Evolutionary conservation across 23 red algal genomes (phyloP).

Genomic region (Agarophyton chilense): DNA sequence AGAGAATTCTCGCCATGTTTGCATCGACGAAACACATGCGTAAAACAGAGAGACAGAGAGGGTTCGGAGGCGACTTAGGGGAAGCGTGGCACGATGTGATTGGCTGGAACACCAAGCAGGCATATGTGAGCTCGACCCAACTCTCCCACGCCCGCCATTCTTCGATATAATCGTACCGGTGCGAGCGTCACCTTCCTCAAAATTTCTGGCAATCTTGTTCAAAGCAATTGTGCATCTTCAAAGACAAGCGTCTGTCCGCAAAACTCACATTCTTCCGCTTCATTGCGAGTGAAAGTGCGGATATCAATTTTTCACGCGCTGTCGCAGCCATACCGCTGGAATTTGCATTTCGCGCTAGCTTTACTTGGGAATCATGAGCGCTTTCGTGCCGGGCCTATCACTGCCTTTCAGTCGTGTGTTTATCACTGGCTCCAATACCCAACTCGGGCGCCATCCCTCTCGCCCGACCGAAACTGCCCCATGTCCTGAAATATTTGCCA

Average conservation of each 20-base stretch:
- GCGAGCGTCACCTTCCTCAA: background rate
- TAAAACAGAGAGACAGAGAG: too few relatives aligned
- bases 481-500: slow-evolving; percentile 15
- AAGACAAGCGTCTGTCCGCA: too few relatives aligned
- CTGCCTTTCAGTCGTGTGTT: slow-evolving; percentile 20
- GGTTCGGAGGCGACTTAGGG: too few relatives aligned
- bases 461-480: background rate
- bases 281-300: too few relatives aligned
- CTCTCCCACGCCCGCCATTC: background rate
- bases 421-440: slow-evolving; percentile 23
- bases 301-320: background rate
- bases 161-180: background rate
- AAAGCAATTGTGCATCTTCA: background rate
- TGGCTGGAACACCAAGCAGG: background rate
- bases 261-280: too few relatives aligned
- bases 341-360: background rate
- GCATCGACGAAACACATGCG: too few relatives aligned
- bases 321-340: background rate
- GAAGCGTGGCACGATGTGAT: background rate
- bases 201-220: background rate
- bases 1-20: too few relatives aligned
- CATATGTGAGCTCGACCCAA: background rate
- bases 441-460: background rate
- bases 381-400: slow-evolving; percentile 46
- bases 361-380: slow-evolving; percentile 11